Base-by-base conservation (phyloP, 2,329 filamentous ascomycete genomes). In the Sporothrix humicola region DNA sequence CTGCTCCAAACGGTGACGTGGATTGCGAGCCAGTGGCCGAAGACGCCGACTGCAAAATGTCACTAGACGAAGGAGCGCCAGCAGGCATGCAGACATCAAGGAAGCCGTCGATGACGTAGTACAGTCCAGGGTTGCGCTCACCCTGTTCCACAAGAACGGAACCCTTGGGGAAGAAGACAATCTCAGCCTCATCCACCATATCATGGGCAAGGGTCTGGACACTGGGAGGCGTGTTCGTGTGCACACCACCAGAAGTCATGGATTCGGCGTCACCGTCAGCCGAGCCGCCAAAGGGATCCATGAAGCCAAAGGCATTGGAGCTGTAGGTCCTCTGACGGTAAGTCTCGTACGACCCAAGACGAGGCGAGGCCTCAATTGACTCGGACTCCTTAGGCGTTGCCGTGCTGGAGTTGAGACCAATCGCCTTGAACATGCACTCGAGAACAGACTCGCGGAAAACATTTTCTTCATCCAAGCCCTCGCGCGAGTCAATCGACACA, bases 101-200 rank as follows among this genome's bases (percentile, higher is more conserved):
- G 78, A 99, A 99, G 0, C 96, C 96, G 80, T 99, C 96, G 69
- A 99, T 92, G 2, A 99, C 95, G 82, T 99, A 99, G 83, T 99
- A 99, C 0, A 99, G 82, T 0, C 96, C 96, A 0, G 96, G 96
- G 77, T 97, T 97, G n/a, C 96, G 89, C 81, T 99, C 96, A 10
- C 96, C 95, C 83, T 98, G 95, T 79, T 99, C 96, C 0, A 99
- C 95, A 17, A 99, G 87, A 0, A 99, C 92, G 1, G 96, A 95
- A 2, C 93, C 95, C 81, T 98, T 93, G 0, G 95, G 95, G 77
- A 99, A 99, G 83, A 93, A 98, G 6, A 99, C 96, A 76, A 99
- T 98, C 79, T 99, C 96, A 2, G 98, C 89, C 71, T 99, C 96
- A 75, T 97, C 92, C 76, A 92, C 92, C 82, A 98, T 88, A 75